Conservation (phyloP, 768 basidiomycete species). For the Boletus sp. region DNA sequence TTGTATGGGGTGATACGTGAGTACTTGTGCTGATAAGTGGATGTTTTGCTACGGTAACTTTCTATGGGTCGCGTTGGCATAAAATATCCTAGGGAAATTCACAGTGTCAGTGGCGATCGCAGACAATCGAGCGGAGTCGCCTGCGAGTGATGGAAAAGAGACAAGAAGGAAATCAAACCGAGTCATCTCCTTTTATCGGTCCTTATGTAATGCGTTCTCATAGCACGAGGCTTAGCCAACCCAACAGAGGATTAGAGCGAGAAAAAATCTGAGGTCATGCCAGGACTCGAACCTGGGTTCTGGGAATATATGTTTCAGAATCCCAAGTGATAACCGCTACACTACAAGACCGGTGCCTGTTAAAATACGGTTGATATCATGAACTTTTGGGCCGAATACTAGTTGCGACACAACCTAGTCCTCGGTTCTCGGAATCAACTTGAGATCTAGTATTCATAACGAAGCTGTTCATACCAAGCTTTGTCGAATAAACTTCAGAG, state of each 20-base stretch:
- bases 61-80: constrained; percentile 62
- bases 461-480: no score
- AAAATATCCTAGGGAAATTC: constrained; percentile 43
- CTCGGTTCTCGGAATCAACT: no score
- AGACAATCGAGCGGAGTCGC: constrained; percentile 15
- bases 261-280: constrained; percentile 15
- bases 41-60: constrained; percentile 38
- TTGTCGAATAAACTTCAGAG: no score
- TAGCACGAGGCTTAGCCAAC: background rate
- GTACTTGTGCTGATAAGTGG: constrained; percentile 29
- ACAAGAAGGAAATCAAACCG: background rate
- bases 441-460: no score
- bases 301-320: constrained; percentile 24
- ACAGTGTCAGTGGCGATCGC: constrained; percentile 19
- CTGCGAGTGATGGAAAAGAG: constrained; percentile 18
- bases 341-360: constrained; percentile 21
- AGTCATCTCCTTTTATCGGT: background rate
- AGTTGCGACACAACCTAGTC: no score
- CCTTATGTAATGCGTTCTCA: constrained; percentile 8
- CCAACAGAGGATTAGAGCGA: no score
- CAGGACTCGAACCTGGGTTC: constrained; percentile 30
- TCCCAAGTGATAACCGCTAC: constrained; percentile 32
- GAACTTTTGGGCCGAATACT: no score
- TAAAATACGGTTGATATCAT: no score
- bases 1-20: constrained; percentile 20